Conservation (phyloP, 2,329 filamentous ascomycete species). For the Fusarium armeniacum region DNA sequence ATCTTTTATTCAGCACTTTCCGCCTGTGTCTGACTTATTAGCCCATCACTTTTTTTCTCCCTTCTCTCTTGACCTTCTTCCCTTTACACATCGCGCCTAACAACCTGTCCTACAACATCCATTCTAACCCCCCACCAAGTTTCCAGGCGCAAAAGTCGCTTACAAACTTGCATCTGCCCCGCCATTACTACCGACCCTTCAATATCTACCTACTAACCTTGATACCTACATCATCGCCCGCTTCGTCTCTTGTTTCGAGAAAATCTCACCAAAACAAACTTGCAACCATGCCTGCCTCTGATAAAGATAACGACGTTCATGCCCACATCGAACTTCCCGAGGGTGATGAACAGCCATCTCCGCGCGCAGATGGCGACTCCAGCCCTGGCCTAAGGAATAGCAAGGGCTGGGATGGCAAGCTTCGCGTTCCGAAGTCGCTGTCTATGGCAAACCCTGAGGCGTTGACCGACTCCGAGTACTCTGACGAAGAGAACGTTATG, state of each 20-base stretch:
- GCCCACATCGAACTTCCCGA: conserved; percentile 66
- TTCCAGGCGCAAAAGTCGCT: conserved; percentile 17
- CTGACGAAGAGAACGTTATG: conserved; percentile 76
- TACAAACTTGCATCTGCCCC: conserved; percentile 35
- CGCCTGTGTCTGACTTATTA: background rate
- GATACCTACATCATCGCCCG: conserved; percentile 34
- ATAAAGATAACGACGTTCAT: conserved; percentile 56
- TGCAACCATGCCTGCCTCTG: conserved; percentile 58
- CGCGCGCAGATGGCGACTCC: conserved; percentile 58
- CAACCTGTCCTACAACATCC: background rate
- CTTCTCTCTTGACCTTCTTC: background rate
- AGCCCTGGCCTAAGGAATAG: conserved; percentile 68
- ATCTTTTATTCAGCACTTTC: conserved; percentile 26
- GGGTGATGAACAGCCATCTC: conserved; percentile 59
- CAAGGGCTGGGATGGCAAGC: conserved; percentile 87
- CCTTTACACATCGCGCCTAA: background rate
- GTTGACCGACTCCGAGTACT: conserved; percentile 87
- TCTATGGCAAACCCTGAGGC: conserved; percentile 83
- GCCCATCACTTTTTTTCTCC: background rate
- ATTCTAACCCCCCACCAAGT: background rate
- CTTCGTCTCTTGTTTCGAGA: conserved; percentile 10
- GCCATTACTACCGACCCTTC: conserved; percentile 24
- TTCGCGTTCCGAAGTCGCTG: conserved; percentile 74
- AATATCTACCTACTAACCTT: conserved; percentile 12
- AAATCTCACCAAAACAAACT: conserved; percentile 5